Conservation (phyloP, 495 filamentous ascomycete genomes). For the Physcia stellaris region DNA sequence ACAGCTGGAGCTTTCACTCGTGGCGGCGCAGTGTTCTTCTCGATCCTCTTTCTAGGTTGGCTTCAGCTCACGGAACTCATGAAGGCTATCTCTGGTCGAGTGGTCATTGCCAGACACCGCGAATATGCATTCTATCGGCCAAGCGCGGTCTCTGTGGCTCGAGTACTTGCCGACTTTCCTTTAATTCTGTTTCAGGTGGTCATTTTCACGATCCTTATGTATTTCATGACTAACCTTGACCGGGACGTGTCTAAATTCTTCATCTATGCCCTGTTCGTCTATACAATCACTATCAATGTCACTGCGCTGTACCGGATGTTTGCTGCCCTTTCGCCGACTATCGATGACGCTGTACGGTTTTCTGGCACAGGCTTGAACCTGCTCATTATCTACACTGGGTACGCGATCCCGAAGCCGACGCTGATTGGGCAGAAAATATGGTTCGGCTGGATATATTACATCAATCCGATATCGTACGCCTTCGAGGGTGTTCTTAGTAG, state of each 20-base stretch:
- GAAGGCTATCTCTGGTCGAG: conserved; percentile 49
- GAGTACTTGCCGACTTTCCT: conserved; percentile 56
- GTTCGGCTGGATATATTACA: conserved; percentile 62
- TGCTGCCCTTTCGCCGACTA: conserved; percentile 53
- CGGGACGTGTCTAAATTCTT: conserved; percentile 55
- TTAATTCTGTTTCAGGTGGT: conserved; percentile 47
- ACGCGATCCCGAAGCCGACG: conserved; percentile 50
- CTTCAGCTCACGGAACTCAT: conserved; percentile 42
- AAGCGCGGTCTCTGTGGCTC: conserved; percentile 54
- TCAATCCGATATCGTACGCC: conserved; percentile 61
- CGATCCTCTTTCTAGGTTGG: conserved; percentile 64
- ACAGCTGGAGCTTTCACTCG: conserved; percentile 56
- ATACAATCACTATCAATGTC: conserved; percentile 50
- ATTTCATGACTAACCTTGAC: conserved; percentile 56
- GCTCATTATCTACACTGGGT: conserved; percentile 64
- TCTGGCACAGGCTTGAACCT: conserved; percentile 33
- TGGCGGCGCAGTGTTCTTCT: conserved; percentile 59
- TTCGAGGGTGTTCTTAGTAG: conserved; percentile 56
- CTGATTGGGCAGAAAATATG: conserved; percentile 62
- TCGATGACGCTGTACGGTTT: conserved; percentile 63
- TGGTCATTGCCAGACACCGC: conserved; percentile 49
- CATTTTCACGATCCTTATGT: conserved; percentile 51
- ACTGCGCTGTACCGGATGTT: conserved; percentile 68
- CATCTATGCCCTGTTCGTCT: conserved; percentile 61
- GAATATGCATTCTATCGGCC: conserved; percentile 72